phyloP scores from a whole-genome alignment of 371 early-diverging fungal genomes.

The Mortierella sp. region DNA sequence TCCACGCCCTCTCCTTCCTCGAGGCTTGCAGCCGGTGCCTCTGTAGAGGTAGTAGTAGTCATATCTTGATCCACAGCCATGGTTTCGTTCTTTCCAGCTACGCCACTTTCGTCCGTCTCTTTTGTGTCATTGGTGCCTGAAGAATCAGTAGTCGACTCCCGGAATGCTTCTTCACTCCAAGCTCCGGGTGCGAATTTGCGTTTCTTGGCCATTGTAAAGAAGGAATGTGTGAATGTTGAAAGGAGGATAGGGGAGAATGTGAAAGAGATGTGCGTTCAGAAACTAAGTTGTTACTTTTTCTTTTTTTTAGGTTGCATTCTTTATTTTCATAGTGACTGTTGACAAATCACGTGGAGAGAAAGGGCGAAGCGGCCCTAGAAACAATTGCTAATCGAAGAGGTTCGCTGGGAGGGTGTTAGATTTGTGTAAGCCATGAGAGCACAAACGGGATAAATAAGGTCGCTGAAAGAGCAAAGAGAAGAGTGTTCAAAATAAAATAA shows the following conservation, averaged over 20 bases:
- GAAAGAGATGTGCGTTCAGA: not conserved
- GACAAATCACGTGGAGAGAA: not conserved
- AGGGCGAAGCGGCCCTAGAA: not conserved
- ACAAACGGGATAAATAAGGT: not conserved
- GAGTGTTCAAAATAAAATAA: not conserved
- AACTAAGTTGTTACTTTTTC: not conserved
- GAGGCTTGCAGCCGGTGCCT: not conserved
- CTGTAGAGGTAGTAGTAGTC: not conserved
- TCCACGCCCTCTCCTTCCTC: not conserved
- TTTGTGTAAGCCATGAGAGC: not conserved
- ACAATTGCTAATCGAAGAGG: not conserved
- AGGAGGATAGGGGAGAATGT: not conserved
- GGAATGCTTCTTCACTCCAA: constrained; percentile 1
- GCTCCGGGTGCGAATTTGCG: not conserved
- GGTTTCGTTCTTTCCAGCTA: not conserved
- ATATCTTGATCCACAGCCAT: not conserved
- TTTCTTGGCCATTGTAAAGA: constrained; percentile 5
- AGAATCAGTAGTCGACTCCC: not conserved
- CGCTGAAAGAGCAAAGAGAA: not conserved
- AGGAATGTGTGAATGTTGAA: not conserved
- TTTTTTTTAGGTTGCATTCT: not conserved
- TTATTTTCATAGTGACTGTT: constrained; percentile 1
- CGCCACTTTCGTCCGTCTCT: not conserved
- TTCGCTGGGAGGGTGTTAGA: not conserved
- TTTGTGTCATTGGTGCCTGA: not conserved